Percentiles rank a stretch among this genome's conserved stretches.
Conservation (phyloP, 495 filamentous ascomycete species). For the Penicillium flavigenum region DNA sequence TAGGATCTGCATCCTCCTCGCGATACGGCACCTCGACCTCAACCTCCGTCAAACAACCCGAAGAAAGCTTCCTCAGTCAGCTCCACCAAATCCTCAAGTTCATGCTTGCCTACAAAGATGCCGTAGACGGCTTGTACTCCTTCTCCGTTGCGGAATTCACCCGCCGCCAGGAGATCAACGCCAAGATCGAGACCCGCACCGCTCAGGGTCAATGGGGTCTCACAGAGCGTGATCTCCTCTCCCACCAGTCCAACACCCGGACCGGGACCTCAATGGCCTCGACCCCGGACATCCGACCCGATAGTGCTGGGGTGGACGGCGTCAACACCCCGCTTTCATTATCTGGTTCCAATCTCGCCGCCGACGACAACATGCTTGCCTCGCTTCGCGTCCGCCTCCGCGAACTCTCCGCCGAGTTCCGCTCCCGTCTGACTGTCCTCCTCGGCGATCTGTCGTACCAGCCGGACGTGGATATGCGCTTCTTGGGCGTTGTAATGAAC, state of each 20-base stretch:
- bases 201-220: constrained; percentile 62
- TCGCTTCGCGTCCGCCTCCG: constrained; percentile 69
- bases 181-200: constrained; percentile 65
- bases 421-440: constrained; percentile 69
- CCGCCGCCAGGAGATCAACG: constrained; percentile 77
- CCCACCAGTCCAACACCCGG: constrained; percentile 28
- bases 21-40: constrained; percentile 40
- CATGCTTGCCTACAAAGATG: constrained; percentile 93
- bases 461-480: constrained; percentile 92
- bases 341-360: constrained; percentile 33
- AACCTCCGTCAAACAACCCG: constrained; percentile 52
- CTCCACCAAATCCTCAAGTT: constrained; percentile 88
- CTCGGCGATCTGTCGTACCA: constrained; percentile 90
- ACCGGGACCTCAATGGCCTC: constrained; percentile 28
- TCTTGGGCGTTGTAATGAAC: constrained; percentile 95
- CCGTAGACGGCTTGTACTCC: constrained; percentile 89
- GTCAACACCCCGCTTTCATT: constrained; percentile 36
- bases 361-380: constrained; percentile 69
- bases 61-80: constrained; percentile 85
- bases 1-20: constrained; percentile 63
- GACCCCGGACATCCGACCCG: constrained; percentile 33
- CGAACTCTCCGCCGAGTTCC: constrained; percentile 71
- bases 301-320: constrained; percentile 30
- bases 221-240: constrained; percentile 52
- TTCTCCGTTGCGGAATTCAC: constrained; percentile 94